A percentile compares a stretch with the other conserved stretches of the same genome.
These are phyloP conservation scores for Penicillium simplicissimum DNA, from an alignment of 495 filamentous ascomycete species.

Conservation along the genomic window DNA sequence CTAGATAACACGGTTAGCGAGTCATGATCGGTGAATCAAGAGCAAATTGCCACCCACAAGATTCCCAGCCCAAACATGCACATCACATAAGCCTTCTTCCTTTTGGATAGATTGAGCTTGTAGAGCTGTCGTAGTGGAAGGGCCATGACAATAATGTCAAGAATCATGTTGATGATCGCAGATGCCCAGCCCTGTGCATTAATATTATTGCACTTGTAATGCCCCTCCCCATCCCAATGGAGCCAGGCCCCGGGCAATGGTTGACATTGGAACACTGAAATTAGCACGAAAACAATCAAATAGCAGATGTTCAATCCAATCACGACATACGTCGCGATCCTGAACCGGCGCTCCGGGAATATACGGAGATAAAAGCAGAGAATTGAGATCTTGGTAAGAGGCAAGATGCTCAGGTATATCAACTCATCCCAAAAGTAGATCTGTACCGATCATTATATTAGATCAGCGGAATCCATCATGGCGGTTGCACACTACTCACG, in stretches of 20 bases:
- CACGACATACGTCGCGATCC: slow-evolving; percentile 29
- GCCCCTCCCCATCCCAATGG: slow-evolving; percentile 38
- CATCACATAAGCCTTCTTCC: slow-evolving; percentile 36
- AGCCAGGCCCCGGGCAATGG: slow-evolving; percentile 45
- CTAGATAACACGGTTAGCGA: slow-evolving; percentile 17
- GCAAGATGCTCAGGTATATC: slow-evolving; percentile 37
- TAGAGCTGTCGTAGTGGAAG: slow-evolving; percentile 41
- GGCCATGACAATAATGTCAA: slow-evolving; percentile 49
- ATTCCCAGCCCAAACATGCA: slow-evolving; percentile 41
- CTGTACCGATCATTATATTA: slow-evolving; percentile 6
- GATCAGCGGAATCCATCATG: background rate
- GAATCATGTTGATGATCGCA: slow-evolving; percentile 45
- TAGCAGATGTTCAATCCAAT: slow-evolving; percentile 42
- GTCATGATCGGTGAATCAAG: background rate
- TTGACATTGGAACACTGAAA: slow-evolving; percentile 43
- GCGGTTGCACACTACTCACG: slow-evolving; percentile 17
- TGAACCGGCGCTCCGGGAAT: slow-evolving; percentile 38
- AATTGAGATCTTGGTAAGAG: slow-evolving; percentile 42
- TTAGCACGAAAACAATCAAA: slow-evolving; percentile 40
- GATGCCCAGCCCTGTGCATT: slow-evolving; percentile 44
- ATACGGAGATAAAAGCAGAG: slow-evolving; percentile 44
- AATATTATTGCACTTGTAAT: slow-evolving; percentile 43
- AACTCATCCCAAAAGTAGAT: slow-evolving; percentile 36
- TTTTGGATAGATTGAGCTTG: slow-evolving; percentile 30
- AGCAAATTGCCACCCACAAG: slow-evolving; percentile 28